These are phyloP conservation scores for Colletotrichum destructivum DNA, from an alignment of 2,329 filamentous ascomycete genomes.

Conservation along the genomic window DNA sequence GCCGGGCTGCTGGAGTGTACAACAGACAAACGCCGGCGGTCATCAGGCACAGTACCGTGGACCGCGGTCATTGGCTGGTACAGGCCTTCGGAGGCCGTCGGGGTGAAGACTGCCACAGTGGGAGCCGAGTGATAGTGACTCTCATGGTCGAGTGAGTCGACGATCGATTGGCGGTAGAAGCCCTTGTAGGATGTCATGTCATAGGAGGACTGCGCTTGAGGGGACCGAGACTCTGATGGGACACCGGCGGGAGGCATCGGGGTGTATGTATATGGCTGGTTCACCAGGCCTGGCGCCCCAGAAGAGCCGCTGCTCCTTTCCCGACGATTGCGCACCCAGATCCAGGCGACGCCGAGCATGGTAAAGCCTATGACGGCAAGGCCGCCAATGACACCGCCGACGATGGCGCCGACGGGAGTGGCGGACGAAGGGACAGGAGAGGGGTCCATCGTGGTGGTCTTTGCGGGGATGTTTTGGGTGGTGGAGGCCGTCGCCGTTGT, in stretches of 20 bases:
- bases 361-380: conserved; percentile 5
- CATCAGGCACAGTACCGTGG: background rate
- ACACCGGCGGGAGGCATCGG: background rate
- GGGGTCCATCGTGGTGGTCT: background rate
- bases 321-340: background rate
- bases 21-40: background rate
- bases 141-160: background rate
- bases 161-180: background rate
- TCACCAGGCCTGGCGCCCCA: background rate
- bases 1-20: background rate
- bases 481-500: background rate
- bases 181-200: conserved; percentile 9
- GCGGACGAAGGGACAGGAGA: background rate
- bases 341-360: background rate
- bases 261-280: conserved; percentile 2
- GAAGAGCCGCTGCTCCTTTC: too few relatives aligned
- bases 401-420: conserved; percentile 3
- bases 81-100: background rate
- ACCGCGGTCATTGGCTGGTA: background rate
- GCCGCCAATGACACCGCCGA: conserved; percentile 8
- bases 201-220: background rate
- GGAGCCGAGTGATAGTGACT: background rate
- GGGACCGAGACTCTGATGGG: background rate
- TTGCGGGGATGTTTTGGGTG: background rate
- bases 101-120: background rate